Evolutionary conservation across 129 eudicot species (phyloP), one percentile per base, ranked within the genome.

Genomic region (Centrapalus pauciflorus): DNA sequence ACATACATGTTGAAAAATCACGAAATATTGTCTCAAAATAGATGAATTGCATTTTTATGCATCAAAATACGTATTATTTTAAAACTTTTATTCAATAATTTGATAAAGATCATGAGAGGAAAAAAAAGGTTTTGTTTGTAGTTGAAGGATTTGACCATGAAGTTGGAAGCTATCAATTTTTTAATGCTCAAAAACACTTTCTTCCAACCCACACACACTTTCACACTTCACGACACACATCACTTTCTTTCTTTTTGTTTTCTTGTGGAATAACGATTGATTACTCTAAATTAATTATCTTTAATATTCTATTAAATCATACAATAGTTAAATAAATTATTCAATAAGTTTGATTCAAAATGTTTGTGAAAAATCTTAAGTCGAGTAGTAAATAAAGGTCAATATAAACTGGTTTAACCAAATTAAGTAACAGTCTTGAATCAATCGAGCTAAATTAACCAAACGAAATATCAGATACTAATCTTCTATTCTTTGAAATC

Each of bases 91-190:
- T 26, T 40, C 4, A 56, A 17, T 43, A 55, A 69, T 38, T 28
- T 41, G 75, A 57, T 70, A 59, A 70, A n/a, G n/a, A 8, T 5
- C 4, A 19, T 34, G 34, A 9, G n/a, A n/a, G n/a, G n/a, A n/a
- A n/a, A 25, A 17, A 56, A 71, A 58, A 59, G 54, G 77, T 34
- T 62, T 51, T 61, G 77, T 72, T 62, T 72, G 70, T 35, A 56
- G 64, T 51, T 61, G 70, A 72, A 72, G 70, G 26, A 62, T 62
- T 72, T 72, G 77, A 72, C 77, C 70, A 51, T 13, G 73, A 46
- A 56, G 40, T 62, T 68, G 74, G 55, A 68, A 25, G 55, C 49
- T 27, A 60, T 71, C 69, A 71, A 48, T 61, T 30, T 49, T n/a
- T 49, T 25, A 13, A 16, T 52, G 43, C 32, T 10, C 50, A 19